Evolutionary conservation across 208 protist genomes (phyloP).

Genomic region (Acanthamoeba culbertsoni): DNA sequence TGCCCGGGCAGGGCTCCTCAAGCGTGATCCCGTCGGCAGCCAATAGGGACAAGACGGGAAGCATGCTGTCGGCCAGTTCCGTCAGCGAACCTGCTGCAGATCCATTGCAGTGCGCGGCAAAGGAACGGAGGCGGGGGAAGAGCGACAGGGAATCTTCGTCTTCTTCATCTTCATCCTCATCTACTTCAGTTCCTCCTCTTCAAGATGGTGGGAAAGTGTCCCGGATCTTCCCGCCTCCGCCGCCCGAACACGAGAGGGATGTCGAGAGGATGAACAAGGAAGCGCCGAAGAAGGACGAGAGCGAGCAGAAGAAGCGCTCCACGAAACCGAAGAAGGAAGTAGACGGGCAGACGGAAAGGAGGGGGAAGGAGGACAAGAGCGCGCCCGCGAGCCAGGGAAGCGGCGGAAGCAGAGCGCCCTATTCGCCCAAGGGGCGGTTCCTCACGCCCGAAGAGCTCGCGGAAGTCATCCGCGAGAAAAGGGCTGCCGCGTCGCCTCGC

Average conservation of each 20-base stretch:
- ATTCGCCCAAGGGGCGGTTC: background rate
- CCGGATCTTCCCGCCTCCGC: too few species aligned
- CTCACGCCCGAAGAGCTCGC: slow-evolving; percentile 9
- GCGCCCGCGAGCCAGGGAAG: background rate
- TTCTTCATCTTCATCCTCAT: background rate
- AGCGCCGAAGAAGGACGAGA: background rate
- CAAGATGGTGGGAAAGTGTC: too few species aligned
- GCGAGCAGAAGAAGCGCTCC: background rate
- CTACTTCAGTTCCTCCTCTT: background rate
- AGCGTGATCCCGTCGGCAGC: too few species aligned
- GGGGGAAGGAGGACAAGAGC: background rate
- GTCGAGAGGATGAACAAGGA: background rate
- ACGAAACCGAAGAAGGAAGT: background rate
- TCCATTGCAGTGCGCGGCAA: too few species aligned
- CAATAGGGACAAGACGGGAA: too few species aligned
- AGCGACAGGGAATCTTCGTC: too few species aligned
- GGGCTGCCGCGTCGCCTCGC: background rate
- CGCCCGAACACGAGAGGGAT: background rate
- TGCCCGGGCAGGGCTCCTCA: too few species aligned
- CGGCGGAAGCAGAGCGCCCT: background rate
- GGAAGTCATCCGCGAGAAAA: background rate
- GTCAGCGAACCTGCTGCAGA: too few species aligned
- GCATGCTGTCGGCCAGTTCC: too few species aligned
- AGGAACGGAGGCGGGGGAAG: too few species aligned
- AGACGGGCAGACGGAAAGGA: background rate